Base-by-base conservation (phyloP, 371 early-diverging fungal genomes). In the Parasitella parasitica region DNA sequence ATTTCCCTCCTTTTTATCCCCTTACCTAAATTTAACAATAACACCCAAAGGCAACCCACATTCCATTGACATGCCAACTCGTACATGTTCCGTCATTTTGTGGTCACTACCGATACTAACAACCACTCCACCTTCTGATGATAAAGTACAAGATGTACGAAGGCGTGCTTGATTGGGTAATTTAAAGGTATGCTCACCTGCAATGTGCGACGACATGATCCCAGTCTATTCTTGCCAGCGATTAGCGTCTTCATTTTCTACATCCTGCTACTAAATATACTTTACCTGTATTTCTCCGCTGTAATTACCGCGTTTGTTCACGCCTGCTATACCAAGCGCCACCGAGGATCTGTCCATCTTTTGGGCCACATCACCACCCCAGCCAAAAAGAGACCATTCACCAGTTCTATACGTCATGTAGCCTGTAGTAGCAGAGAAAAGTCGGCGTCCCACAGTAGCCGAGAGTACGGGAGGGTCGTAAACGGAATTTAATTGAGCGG, bases 341-440 rank as follows among this genome's bases (percentile, higher is more conserved):
- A 87, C 66, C 7, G 88, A 83, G 11, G 89, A 87, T 56, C 71
- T 78, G 28, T 85, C 84, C 58, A 81, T 72, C 7, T 75, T 81
- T n/a, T 70, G 69, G 1, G 77, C 75, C 5, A 66, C 57, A 58
- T 74, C 76, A 15, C 73, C 73, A 9, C 89, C 88, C 89, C 89
- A 89, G 6, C 77, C 76, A 11, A 89, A 85, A 30, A 93, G 68
- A 11, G 75, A 70, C 84, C 86, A 91, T 57, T 87, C 86, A 11
- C 92, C 93, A 0, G 93, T 88, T 32, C 86, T 77, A 64, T 87
- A 94, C 0, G 90, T 90, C 54, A 94, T 69, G 69, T 87, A 93
- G 9, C 93, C 93, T 6, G 92, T 90, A 7, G 83, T 82, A 0
- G 82, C 75, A 26, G 75, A 63, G 46, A 79, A 82, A 41, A 89